phyloP scores from a whole-genome alignment of 1,139 yeast species.

The Geotrichum citri-aurantii region DNA sequence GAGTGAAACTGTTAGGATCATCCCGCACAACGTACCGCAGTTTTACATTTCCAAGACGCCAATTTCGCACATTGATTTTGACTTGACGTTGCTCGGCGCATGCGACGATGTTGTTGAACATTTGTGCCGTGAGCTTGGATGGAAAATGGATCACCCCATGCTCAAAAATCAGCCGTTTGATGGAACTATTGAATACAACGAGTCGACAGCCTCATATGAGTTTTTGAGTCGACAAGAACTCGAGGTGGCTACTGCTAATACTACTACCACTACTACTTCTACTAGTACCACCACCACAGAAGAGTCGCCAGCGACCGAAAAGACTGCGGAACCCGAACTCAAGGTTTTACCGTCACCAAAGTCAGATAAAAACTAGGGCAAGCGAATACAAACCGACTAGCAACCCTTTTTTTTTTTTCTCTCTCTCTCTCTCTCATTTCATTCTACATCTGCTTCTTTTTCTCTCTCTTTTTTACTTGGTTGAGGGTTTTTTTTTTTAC shows the following conservation, averaged over 20 bases:
- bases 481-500: too few species aligned
- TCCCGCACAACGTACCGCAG: conserved; percentile 73
- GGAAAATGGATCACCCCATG: conserved; percentile 62
- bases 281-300: too few species aligned
- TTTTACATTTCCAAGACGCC: conserved; percentile 76
- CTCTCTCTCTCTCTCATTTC: too few species aligned
- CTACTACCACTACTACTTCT: too few species aligned
- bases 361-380: too few species aligned
- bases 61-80: conserved; percentile 75
- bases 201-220: conserved; percentile 25
- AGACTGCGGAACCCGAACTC: too few species aligned
- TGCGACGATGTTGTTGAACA: conserved; percentile 83
- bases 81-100: conserved; percentile 69
- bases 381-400: too few species aligned
- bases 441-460: too few species aligned
- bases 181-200: conserved; percentile 24
- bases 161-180: conserved; percentile 20
- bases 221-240: conserved; percentile 15
- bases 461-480: too few species aligned
- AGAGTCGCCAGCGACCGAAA: too few species aligned
- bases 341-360: too few species aligned
- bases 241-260: not conserved
- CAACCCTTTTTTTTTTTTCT: too few species aligned
- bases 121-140: conserved; percentile 53
- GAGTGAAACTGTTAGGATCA: conserved; percentile 77